Evolutionary conservation across 2,329 filamentous ascomycete species (phyloP), one percentile per base, ranked within the genome.

Genomic region (Epichloe scottii): DNA sequence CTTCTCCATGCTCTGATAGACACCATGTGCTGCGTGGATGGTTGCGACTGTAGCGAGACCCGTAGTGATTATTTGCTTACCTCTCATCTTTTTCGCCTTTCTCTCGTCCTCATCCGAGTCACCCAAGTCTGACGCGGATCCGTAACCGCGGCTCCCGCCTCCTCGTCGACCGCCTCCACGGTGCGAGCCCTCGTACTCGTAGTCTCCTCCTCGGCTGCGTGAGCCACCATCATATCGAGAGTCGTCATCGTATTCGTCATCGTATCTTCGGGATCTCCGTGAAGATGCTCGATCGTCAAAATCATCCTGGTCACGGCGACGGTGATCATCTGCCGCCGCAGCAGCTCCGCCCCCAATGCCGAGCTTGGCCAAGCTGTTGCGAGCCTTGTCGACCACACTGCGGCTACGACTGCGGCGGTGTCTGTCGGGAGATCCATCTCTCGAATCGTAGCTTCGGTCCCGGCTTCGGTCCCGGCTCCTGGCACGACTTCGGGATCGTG

Each of bases 341-440:
- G 61, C 57, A 53, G 59, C 57, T 42, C 59, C 74, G 50, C 68
- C 76, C 48, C 79, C 79, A 35, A 84, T 66, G 46, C 81, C 81
- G 14, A 84, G 68, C 62, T 78, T 81, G 57, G 80, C 79, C 38
- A 84, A 68, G 50, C 79, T 73, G 54, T 78, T 78, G 51, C 81
- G 77, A 19, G 79, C 78, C 49, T 71, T 71, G 61, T 83, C 79
- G 8, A 82, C 79, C n/a, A 84, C 74, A 62, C 80, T 84, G 54
- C 79, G 79, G 69, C 81, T 84, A 56, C 80, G 76, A 66, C 78
- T 71, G 52, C 69, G 65, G 23, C 64, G 62, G 30, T 63, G 64
- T 21, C 62, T 77, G 54, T 74, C 68, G 3, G 71, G 71, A 2
- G 70, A 72, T 2, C 69, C 70, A 56, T 68, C 71, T 48, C 65